Evolutionary conservation across 2,329 filamentous ascomycete genomes (phyloP).

Genomic region (Sporothrix brasiliensis): DNA sequence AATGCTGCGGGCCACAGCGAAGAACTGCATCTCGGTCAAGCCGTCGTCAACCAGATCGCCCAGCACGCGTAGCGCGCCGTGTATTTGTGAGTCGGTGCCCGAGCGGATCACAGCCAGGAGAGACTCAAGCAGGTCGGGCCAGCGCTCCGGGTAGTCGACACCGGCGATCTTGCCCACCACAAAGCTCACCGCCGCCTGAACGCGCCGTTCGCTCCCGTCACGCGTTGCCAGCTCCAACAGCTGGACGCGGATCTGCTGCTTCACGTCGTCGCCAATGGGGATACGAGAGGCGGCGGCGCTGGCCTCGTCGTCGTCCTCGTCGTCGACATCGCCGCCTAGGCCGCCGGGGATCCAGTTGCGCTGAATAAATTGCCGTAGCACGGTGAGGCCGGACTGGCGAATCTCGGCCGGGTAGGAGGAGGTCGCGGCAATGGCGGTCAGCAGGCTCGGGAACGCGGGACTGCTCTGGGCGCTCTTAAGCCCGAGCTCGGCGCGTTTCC

Average conservation of each 20-base stretch:
- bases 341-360: slow-evolving; percentile 79
- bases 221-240: slow-evolving; percentile 78
- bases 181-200: slow-evolving; percentile 79
- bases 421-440: slow-evolving; percentile 80
- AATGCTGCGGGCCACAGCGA: slow-evolving; percentile 81
- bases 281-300: slow-evolving; percentile 53
- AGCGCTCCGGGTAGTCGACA: slow-evolving; percentile 90
- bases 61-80: slow-evolving; percentile 86
- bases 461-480: slow-evolving; percentile 71
- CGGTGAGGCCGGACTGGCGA: slow-evolving; percentile 79
- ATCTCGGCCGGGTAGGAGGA: slow-evolving; percentile 71
- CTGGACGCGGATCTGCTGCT: slow-evolving; percentile 70
- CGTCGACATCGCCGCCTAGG: slow-evolving; percentile 73
- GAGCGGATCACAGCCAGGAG: slow-evolving; percentile 76
- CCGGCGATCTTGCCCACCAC: slow-evolving; percentile 92
- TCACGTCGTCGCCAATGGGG: slow-evolving; percentile 71
- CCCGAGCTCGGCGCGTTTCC: slow-evolving; percentile 84
- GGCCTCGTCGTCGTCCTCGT: slow-evolving; percentile 58
- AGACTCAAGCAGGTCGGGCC: slow-evolving; percentile 84
- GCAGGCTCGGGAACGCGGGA: slow-evolving; percentile 73
- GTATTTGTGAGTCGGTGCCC: slow-evolving; percentile 77
- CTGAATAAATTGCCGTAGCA: slow-evolving; percentile 80
- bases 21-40: slow-evolving; percentile 93
- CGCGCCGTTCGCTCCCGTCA: slow-evolving; percentile 75
- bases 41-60: slow-evolving; percentile 90